Evolutionary conservation across 139 green algal species (phyloP).

Genomic region (Chlorella sp.): DNA sequence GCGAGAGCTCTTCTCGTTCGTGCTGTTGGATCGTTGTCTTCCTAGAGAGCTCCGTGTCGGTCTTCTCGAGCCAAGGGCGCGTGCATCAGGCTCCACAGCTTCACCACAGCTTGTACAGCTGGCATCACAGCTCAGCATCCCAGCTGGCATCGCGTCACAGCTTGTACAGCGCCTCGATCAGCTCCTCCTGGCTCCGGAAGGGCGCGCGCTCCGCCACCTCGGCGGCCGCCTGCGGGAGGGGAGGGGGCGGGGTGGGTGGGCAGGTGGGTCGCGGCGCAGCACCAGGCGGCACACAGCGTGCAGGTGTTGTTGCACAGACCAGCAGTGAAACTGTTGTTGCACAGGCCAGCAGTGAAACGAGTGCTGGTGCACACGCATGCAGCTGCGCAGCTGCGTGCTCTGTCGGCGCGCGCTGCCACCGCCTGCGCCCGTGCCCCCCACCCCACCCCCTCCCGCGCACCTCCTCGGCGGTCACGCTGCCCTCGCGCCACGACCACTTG

Average conservation of each 20-base stretch:
- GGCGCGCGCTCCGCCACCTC: background rate
- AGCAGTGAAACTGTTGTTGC: background rate
- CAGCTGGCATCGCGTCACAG: background rate
- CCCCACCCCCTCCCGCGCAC: background rate
- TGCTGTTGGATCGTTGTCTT: no score
- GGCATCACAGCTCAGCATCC: background rate
- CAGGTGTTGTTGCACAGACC: no score
- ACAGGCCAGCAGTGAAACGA: background rate
- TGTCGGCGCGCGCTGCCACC: background rate
- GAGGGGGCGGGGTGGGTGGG: background rate
- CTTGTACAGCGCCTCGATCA: slow-evolving; percentile 28
- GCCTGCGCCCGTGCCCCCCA: background rate
- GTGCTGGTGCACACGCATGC: background rate
- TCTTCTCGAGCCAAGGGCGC: no score
- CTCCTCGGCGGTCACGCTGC: slow-evolving; percentile 28
- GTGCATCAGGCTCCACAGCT: no score
- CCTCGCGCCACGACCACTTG: slow-evolving; percentile 33
- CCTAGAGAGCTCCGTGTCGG: no score
- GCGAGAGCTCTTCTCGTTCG: no score
- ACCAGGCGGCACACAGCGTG: background rate
- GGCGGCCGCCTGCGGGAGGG: background rate
- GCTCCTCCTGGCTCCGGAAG: slow-evolving; percentile 20
- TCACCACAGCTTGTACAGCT: no score
- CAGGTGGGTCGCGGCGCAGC: background rate
- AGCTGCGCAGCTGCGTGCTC: background rate